Evolutionary conservation across 306 rosid species (phyloP).

Genomic region (Prunus kanzakura): DNA sequence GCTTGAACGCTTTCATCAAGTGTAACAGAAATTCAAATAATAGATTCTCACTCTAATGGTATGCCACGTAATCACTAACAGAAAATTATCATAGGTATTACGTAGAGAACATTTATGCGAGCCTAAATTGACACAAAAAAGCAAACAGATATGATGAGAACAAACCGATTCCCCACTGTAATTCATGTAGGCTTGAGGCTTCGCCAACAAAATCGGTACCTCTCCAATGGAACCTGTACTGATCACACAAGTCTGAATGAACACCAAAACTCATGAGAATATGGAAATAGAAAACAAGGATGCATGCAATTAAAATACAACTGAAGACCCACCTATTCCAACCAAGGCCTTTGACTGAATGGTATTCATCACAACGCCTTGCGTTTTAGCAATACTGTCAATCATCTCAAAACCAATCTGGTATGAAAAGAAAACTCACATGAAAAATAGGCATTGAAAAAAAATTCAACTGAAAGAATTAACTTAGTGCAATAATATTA

Average conservation of each 20-base stretch:
- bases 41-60: not conserved
- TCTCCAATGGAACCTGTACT: constrained; percentile 88
- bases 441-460: not conserved
- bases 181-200: constrained; percentile 93
- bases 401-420: constrained; percentile 93
- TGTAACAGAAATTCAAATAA: not conserved
- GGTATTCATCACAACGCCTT: constrained; percentile 80
- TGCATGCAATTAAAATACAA: not conserved
- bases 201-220: constrained; percentile 82
- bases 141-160: constrained; percentile 19
- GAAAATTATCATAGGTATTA: not conserved
- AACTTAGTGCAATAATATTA: constrained; percentile 25
- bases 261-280: constrained; percentile 6
- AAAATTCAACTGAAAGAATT: not conserved
- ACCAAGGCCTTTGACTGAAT: constrained; percentile 87
- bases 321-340: constrained; percentile 65
- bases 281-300: not conserved
- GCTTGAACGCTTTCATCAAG: not conserved
- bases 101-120: not conserved
- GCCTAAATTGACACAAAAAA: not conserved
- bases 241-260: constrained; percentile 29
- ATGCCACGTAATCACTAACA: not conserved
- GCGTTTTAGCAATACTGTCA: constrained; percentile 53
- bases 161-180: constrained; percentile 92
- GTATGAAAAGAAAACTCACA: constrained; percentile 9